These are phyloP conservation scores for Brasilioporus rufonigricans DNA, from an alignment of 768 basidiomycete genomes.

Conservation along the genomic window DNA sequence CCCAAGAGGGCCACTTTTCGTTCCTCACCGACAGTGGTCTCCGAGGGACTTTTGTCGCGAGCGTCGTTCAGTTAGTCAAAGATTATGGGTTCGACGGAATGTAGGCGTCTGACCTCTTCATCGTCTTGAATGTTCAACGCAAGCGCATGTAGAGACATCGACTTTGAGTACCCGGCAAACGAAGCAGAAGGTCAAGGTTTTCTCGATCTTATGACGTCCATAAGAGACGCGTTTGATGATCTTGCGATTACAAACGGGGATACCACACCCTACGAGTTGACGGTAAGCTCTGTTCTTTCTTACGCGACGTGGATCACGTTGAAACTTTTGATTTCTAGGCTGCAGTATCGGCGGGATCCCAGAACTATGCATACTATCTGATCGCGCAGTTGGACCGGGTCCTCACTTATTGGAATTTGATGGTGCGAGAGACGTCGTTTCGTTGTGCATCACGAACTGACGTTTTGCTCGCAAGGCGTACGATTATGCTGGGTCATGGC, in stretches of 20 bases:
- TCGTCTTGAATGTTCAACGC: neutral
- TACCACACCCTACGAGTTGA: conserved; percentile 54
- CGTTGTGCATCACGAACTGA: neutral
- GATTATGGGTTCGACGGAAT: conserved; percentile 84
- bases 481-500: conserved; percentile 79
- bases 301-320: neutral
- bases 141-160: conserved; percentile 54
- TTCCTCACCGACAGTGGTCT: conserved; percentile 53
- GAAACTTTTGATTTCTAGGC: conserved; percentile 31
- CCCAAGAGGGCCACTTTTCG: conserved; percentile 63
- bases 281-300: conserved; percentile 29
- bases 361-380: conserved; percentile 55
- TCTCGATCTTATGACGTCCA: conserved; percentile 57
- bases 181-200: conserved; percentile 62
- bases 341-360: conserved; percentile 62
- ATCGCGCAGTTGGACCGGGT: conserved; percentile 64
- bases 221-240: conserved; percentile 61
- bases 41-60: conserved; percentile 57
- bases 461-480: conserved; percentile 46
- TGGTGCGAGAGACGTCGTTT: conserved; percentile 42
- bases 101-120: conserved; percentile 32
- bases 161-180: conserved; percentile 74
- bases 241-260: conserved; percentile 63
- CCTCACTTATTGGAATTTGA: conserved; percentile 77
- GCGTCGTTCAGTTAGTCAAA: conserved; percentile 60